A percentile compares a stretch with the other conserved stretches of the same genome.
Evolutionary conservation across 768 basidiomycete species (phyloP).

Genomic region (Termitomyces sp.): DNA sequence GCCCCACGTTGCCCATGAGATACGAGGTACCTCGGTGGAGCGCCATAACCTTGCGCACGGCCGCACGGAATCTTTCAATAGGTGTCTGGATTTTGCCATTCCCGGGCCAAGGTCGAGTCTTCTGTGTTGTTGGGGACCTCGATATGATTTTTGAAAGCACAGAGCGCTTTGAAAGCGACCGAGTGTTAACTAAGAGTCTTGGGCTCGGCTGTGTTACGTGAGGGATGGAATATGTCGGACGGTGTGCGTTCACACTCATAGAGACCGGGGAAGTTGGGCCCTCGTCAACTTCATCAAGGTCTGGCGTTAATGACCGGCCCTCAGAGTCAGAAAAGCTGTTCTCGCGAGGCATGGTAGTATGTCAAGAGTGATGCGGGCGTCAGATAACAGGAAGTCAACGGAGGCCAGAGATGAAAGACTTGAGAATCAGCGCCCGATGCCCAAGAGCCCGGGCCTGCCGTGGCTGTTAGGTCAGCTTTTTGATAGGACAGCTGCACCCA

Average conservation of each 20-base stretch:
- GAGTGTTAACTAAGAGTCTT: background rate
- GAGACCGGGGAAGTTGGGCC: constrained; percentile 11
- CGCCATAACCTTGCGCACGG: constrained; percentile 61
- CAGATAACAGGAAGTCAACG: background rate
- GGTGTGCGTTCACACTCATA: constrained; percentile 15
- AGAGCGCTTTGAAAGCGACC: constrained; percentile 13
- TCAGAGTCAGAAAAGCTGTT: constrained; percentile 68
- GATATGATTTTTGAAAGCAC: constrained; percentile 12
- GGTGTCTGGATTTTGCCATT: constrained; percentile 29
- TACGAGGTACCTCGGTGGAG: constrained; percentile 52
- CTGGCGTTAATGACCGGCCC: constrained; percentile 64
- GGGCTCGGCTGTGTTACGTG: constrained; percentile 1
- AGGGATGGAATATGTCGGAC: constrained; percentile 2
- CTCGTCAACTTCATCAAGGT: constrained; percentile 40
- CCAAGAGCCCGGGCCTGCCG: too few relatives aligned
- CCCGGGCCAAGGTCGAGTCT: constrained; percentile 12
- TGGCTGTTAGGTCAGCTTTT: background rate
- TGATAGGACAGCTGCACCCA: background rate
- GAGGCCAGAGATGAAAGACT: background rate
- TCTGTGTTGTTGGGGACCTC: constrained; percentile 8
- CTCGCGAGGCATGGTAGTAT: constrained; percentile 52
- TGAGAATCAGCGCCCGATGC: background rate
- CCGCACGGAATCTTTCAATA: constrained; percentile 48
- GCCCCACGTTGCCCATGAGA: constrained; percentile 25
- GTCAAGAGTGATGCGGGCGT: constrained; percentile 10